phyloP scores from a whole-genome alignment of 1,139 yeast species.

The Saccharomyces hybrid region DNA sequence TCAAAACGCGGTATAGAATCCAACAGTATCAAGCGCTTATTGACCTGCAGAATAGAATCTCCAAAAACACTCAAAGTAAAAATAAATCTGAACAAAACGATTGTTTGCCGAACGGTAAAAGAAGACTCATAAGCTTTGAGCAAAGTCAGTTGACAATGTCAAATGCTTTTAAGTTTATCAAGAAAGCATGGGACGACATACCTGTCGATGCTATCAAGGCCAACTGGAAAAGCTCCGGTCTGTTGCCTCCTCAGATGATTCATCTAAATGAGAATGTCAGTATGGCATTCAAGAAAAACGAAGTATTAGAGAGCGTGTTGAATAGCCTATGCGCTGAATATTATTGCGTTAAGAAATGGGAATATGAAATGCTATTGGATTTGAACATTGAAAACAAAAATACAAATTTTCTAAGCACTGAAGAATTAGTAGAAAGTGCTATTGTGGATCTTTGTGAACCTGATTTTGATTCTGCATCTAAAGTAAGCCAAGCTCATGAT shows the following conservation, averaged over 20 bases:
- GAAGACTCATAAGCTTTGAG: conserved; percentile 25
- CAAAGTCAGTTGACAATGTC: conserved; percentile 44
- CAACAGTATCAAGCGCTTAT: conserved; percentile 51
- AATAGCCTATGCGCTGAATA: conserved; percentile 38
- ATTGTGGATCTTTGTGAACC: conserved; percentile 32
- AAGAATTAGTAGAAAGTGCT: conserved; percentile 57
- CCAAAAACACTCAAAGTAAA: background rate
- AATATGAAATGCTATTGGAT: conserved; percentile 47
- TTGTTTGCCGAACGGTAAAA: conserved; percentile 14
- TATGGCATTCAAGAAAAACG: conserved; percentile 32
- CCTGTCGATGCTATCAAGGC: conserved; percentile 41
- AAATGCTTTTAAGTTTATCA: conserved; percentile 52
- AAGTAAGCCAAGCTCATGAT: conserved; percentile 1
- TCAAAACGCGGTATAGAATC: conserved; percentile 49
- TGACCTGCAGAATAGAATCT: conserved; percentile 30
- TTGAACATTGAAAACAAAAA: conserved; percentile 50
- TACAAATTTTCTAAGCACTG: conserved; percentile 53
- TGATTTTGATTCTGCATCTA: background rate
- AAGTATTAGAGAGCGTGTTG: conserved; percentile 35
- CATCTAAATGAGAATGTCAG: conserved; percentile 26
- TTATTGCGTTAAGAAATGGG: conserved; percentile 54
- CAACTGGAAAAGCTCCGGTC: conserved; percentile 46
- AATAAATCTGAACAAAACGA: conserved; percentile 7
- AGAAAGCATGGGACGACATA: conserved; percentile 48
- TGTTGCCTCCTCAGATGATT: conserved; percentile 31